These are phyloP conservation scores for Phytopythium aichiense DNA, from an alignment of 352 stramenopile species.

Conservation along the genomic window DNA sequence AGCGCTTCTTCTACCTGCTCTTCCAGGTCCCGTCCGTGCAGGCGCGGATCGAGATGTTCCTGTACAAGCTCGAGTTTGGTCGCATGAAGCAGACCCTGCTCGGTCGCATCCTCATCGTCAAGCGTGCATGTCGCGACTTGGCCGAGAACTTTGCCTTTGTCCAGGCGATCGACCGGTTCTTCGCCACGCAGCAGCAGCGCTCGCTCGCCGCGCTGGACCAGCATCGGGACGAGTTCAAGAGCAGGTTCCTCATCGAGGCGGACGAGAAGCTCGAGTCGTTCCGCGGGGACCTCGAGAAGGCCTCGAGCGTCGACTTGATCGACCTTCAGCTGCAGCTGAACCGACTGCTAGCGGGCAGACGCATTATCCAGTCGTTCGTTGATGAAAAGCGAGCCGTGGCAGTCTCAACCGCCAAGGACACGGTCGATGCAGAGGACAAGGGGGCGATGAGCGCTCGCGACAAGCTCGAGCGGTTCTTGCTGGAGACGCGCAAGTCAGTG, in stretches of 20 bases:
- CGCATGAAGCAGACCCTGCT: constrained; percentile 37
- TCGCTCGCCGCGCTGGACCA: constrained; percentile 33
- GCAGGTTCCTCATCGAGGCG: constrained; percentile 24
- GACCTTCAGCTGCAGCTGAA: constrained; percentile 68
- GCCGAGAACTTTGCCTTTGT: constrained; percentile 70
- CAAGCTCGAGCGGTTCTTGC: constrained; percentile 47
- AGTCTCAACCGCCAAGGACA: neutral
- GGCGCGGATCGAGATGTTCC: constrained; percentile 64
- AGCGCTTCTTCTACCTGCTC: constrained; percentile 66
- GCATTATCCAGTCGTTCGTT: constrained; percentile 42
- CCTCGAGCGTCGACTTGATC: constrained; percentile 43
- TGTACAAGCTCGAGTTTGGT: constrained; percentile 73
- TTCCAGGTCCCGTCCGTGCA: constrained; percentile 57
- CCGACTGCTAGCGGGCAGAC: constrained; percentile 40
- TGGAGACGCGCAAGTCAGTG: constrained; percentile 28
- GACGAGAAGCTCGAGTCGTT: constrained; percentile 62
- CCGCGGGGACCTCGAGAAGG: constrained; percentile 49
- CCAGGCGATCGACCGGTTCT: constrained; percentile 53
- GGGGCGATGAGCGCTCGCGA: constrained; percentile 32
- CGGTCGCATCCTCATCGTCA: constrained; percentile 46
- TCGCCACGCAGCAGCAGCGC: constrained; percentile 24
- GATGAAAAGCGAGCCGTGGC: constrained; percentile 19
- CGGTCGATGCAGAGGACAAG: constrained; percentile 19
- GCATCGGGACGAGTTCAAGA: constrained; percentile 27
- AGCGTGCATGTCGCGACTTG: constrained; percentile 58